phyloP scores from a whole-genome alignment of 768 basidiomycete species.

The Tylopilus intermedius region DNA sequence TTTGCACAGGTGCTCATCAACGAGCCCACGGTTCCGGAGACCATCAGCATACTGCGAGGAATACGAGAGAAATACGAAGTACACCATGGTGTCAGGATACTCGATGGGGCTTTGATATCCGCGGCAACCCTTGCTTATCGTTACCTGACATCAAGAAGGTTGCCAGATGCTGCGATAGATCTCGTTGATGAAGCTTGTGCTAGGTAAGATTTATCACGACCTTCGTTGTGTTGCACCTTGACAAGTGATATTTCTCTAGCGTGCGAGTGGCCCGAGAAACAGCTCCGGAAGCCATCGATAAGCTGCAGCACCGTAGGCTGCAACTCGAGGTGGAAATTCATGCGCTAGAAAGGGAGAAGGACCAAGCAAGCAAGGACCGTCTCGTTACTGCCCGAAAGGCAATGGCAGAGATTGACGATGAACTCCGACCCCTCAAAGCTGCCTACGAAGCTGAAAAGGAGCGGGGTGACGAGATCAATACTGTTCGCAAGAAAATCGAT shows the following conservation, averaged over 20 bases:
- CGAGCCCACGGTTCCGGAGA: conserved; percentile 83
- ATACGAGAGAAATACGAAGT: conserved; percentile 94
- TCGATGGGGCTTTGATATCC: conserved; percentile 81
- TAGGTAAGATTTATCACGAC: conserved; percentile 44
- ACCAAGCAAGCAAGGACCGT: conserved; percentile 80
- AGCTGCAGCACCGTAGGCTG: conserved; percentile 80
- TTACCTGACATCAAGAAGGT: conserved; percentile 75
- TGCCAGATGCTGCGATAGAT: conserved; percentile 88
- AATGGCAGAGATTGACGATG: conserved; percentile 79
- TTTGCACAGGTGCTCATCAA: conserved; percentile 93
- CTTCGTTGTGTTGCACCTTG: background rate
- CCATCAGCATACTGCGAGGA: conserved; percentile 90
- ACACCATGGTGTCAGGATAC: conserved; percentile 84
- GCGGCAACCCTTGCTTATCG: conserved; percentile 92
- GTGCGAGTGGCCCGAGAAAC: conserved; percentile 93
- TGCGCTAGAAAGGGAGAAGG: conserved; percentile 90
- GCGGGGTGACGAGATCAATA: conserved; percentile 74
- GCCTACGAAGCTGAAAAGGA: conserved; percentile 85
- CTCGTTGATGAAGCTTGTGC: conserved; percentile 90
- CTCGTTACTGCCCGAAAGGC: conserved; percentile 68
- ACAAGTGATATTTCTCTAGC: conserved; percentile 33
- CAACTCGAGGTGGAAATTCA: conserved; percentile 94
- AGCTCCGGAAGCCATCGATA: conserved; percentile 89
- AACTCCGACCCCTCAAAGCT: conserved; percentile 75
- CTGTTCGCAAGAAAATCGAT: conserved; percentile 76